These are phyloP conservation scores for Sporobolomyces phaffii DNA, from an alignment of 768 basidiomycete species.

Conservation along the genomic window DNA sequence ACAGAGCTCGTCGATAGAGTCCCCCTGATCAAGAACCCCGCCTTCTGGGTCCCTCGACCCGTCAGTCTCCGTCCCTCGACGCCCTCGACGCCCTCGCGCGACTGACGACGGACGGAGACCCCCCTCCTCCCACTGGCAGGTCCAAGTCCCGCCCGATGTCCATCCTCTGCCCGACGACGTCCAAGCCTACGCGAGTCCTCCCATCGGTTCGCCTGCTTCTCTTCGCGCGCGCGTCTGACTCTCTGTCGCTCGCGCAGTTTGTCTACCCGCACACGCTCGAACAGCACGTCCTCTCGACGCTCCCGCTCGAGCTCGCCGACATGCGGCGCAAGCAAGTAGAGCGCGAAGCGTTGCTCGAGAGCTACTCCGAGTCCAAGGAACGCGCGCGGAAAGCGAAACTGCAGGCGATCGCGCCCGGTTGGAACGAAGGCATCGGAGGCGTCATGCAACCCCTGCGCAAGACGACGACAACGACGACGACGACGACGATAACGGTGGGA, in stretches of 20 bases:
- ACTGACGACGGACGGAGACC: too few species aligned
- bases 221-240: too few species aligned
- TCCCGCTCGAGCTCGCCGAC: constrained; percentile 63
- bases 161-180: constrained; percentile 90
- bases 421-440: constrained; percentile 57
- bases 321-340: constrained; percentile 62
- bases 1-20: constrained; percentile 47
- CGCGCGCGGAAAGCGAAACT: constrained; percentile 60
- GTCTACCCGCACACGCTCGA: constrained; percentile 95
- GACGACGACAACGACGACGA: background rate
- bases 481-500: constrained; percentile 43
- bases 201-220: too few species aligned
- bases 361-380: constrained; percentile 57
- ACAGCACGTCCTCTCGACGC: constrained; percentile 69
- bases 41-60: constrained; percentile 73
- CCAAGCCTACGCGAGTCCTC: constrained; percentile 77
- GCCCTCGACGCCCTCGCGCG: too few species aligned
- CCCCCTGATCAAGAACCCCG: constrained; percentile 87
- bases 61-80: constrained; percentile 49
- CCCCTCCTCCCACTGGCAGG: too few species aligned
- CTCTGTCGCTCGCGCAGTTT: constrained; percentile 56
- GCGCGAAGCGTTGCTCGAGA: constrained; percentile 63
- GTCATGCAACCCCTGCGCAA: constrained; percentile 56
- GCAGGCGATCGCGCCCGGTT: constrained; percentile 74
- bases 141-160: constrained; percentile 80